These are phyloP conservation scores for Pleodorina starrii DNA, from an alignment of 139 green algal species.

Conservation along the genomic window DNA sequence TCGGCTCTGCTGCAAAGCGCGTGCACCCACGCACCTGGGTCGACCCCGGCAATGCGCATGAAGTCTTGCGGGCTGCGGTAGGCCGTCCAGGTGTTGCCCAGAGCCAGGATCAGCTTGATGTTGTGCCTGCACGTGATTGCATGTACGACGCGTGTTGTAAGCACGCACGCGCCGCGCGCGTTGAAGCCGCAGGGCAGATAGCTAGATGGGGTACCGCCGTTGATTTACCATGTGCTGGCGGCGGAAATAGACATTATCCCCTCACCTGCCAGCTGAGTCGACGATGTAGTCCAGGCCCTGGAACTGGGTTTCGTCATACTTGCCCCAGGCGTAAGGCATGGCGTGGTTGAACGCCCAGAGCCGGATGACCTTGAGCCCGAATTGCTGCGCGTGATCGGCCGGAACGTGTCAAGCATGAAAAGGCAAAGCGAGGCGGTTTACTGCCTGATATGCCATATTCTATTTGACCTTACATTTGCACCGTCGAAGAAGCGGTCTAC, in stretches of 20 bases:
- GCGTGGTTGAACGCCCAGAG: conserved; percentile 37
- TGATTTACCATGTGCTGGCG: too few species aligned
- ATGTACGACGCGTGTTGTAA: too few species aligned
- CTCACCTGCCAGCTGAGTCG: conserved; percentile 24
- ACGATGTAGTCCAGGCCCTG: conserved; percentile 45
- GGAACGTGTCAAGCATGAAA: background rate
- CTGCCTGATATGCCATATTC: too few species aligned
- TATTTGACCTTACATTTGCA: background rate
- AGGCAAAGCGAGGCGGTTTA: background rate
- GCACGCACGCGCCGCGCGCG: too few species aligned
- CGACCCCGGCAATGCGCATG: conserved; percentile 20
- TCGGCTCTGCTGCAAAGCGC: too few species aligned
- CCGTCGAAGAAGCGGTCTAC: conserved; percentile 40
- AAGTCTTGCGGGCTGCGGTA: conserved; percentile 49
- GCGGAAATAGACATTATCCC: too few species aligned
- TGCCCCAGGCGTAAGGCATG: conserved; percentile 44
- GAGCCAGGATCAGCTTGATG: conserved; percentile 32
- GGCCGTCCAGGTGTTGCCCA: conserved; percentile 49
- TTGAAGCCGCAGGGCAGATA: too few species aligned
- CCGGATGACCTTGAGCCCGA: conserved; percentile 35
- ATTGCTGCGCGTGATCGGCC: background rate
- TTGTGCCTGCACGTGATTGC: conserved; percentile 32
- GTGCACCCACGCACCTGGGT: conserved; percentile 38
- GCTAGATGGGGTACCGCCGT: too few species aligned
- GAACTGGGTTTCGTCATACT: conserved; percentile 38